Base-by-base conservation (phyloP, 352 stramenopile species). In the Plasmopara muralis region DNA sequence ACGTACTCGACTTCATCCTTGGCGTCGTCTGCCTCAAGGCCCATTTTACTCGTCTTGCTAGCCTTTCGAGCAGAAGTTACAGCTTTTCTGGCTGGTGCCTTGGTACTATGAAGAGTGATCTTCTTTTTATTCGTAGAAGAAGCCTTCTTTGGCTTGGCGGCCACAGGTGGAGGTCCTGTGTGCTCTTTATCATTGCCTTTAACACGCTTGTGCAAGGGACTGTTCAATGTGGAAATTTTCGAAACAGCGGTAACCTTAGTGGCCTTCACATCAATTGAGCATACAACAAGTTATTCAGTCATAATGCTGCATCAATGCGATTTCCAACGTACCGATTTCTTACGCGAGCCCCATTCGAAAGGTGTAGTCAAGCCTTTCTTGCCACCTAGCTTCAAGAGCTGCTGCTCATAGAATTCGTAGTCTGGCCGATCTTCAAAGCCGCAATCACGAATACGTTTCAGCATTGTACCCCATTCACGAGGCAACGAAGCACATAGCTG, bases 341-440 rank as follows among this genome's bases (percentile, higher is more conserved):
- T 64, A 41, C 38, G 45, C 2, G 42, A 46, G 25, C 70, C 70
- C 72, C 75, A 88, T 9, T 74, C 48, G 28, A 81, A 88, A 6
- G 74, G 59, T 2, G 67, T 60, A 0, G 48, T 66, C 6, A 70
- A 55, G 5, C 62, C 53, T 45, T 70, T 73, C 9, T 68, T 67
- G 13, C 70, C 76, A 35, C 62, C 66, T 13, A 92, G 53, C 28
- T 76, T 80, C n/a, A 60, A 50, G 15, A 88, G 67, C 34, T 83
- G 61, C 35, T 73, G 55, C 5, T 43, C 46, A 39, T 83, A 89
- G 37, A 79, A 88, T 7, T 77, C 78, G 45, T 93, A 93, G 43
- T 91, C 78, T 16, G 83, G 83, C 20, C 81, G 75, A 18, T 87
- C 76, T 38, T 91, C 83, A 46, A 89, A 93, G 9, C 53, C 67